phyloP scores from a whole-genome alignment of 2,329 filamentous ascomycete species.

The Emydomyces testavorans region DNA sequence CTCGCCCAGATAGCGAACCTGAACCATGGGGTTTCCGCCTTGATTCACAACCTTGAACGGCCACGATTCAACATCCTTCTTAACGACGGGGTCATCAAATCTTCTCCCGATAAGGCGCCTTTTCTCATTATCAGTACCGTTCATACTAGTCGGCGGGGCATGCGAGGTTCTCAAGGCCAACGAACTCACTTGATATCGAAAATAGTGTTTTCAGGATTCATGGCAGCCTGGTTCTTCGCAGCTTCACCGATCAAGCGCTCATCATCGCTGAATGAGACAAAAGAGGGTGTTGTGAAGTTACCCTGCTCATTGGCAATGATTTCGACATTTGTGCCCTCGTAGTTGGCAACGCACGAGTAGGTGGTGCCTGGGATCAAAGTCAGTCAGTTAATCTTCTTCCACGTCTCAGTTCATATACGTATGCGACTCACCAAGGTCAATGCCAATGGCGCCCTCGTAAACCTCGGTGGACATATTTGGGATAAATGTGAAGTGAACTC shows the following conservation, averaged over 20 bases:
- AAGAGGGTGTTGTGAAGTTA: constrained; percentile 96
- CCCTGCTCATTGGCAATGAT: constrained; percentile 99
- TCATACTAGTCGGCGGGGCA: not conserved
- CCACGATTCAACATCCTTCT: constrained; percentile 98
- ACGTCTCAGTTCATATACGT: not conserved
- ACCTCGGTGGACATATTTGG: constrained; percentile 91
- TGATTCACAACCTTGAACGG: constrained; percentile 97
- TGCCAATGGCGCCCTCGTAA: constrained; percentile 99
- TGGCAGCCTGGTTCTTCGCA: constrained; percentile 99
- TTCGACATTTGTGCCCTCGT: constrained; percentile 98
- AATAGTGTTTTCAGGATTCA: constrained; percentile 97
- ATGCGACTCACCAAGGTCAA: constrained; percentile 75
- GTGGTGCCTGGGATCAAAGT: constrained; percentile 62
- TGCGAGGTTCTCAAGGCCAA: not conserved
- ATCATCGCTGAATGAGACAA: constrained; percentile 97
- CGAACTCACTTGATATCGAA: constrained; percentile 91
- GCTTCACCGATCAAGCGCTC: constrained; percentile 99
- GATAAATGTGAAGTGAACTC: constrained; percentile 12
- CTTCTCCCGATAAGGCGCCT: constrained; percentile 96
- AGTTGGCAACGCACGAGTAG: constrained; percentile 99
- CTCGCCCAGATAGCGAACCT: constrained; percentile 93
- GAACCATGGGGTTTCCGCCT: constrained; percentile 74
- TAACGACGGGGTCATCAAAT: constrained; percentile 90
- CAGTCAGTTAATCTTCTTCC: constrained; percentile 17
- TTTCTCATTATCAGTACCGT: constrained; percentile 5